A percentile compares a stretch with the other conserved stretches of the same genome.
Conservation (phyloP, 176 grass and related monocot genomes). For the Carex kokanica region DNA sequence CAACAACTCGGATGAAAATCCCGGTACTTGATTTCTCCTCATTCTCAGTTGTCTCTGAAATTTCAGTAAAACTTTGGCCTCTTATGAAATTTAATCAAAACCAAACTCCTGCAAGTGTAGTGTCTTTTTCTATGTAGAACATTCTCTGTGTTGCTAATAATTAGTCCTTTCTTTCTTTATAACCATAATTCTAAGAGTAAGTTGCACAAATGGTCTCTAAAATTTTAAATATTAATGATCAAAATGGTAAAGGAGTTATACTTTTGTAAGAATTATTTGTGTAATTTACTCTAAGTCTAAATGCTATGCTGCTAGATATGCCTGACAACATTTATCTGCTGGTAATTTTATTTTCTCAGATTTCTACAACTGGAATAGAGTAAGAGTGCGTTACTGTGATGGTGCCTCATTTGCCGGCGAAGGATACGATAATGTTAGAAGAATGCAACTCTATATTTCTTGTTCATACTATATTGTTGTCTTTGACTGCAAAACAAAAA, state of each 20-base stretch:
- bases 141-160: neutral
- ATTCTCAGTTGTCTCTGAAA: neutral
- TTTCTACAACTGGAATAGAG: conserved; percentile 95
- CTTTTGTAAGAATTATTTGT: too few species aligned
- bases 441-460: neutral
- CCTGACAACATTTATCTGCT: neutral
- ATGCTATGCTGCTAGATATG: neutral
- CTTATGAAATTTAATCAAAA: neutral
- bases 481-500: neutral
- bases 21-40: conserved; percentile 8
- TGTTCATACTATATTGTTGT: neutral
- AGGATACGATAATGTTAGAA: conserved; percentile 35
- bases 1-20: conserved; percentile 31
- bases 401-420: conserved; percentile 79
- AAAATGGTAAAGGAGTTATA: too few species aligned
- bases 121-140: neutral
- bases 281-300: too few species aligned
- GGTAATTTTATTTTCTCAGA: conserved; percentile 36
- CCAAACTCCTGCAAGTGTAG: neutral
- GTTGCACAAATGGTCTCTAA: too few species aligned
- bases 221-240: too few species aligned
- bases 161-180: neutral
- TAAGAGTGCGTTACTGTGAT: conserved; percentile 82
- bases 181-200: neutral
- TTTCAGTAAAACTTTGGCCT: neutral